These are phyloP conservation scores for Moesziomyces globuligerus DNA, from an alignment of 1,284 basidiomycete species.

Conservation along the genomic window DNA sequence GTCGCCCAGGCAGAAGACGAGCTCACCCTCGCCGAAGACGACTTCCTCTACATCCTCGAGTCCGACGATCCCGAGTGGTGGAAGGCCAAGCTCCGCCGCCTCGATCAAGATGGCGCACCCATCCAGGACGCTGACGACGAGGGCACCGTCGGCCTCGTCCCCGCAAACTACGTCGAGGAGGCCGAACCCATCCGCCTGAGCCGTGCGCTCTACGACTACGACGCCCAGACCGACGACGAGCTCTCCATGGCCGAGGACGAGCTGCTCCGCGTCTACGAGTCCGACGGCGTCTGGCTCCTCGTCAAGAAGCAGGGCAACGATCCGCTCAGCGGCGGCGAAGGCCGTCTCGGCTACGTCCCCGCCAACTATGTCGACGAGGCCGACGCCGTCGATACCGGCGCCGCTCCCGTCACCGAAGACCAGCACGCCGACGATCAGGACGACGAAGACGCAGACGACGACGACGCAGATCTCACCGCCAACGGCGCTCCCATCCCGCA, in stretches of 20 bases:
- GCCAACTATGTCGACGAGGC: slow-evolving; percentile 66
- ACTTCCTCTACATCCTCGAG: slow-evolving; percentile 64
- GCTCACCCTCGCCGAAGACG: slow-evolving; percentile 63
- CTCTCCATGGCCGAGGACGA: slow-evolving; percentile 62
- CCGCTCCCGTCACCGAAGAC: slow-evolving; percentile 42
- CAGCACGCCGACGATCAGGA: slow-evolving; percentile 40
- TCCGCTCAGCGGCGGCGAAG: slow-evolving; percentile 49
- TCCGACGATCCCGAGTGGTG: slow-evolving; percentile 65
- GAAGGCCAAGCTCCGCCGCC: slow-evolving; percentile 59
- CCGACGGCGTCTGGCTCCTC: slow-evolving; percentile 62
- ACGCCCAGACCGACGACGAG: slow-evolving; percentile 64
- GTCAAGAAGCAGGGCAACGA: slow-evolving; percentile 62
- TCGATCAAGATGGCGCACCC: slow-evolving; percentile 38
- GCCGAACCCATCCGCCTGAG: slow-evolving; percentile 61
- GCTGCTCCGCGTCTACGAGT: slow-evolving; percentile 60
- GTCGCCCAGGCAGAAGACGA: slow-evolving; percentile 65
- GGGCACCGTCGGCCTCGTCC: slow-evolving; percentile 59
- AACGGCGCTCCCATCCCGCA: slow-evolving; percentile 42
- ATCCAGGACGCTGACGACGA: slow-evolving; percentile 40
- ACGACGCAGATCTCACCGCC: slow-evolving; percentile 27
- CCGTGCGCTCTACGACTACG: slow-evolving; percentile 64
- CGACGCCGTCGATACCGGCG: slow-evolving; percentile 53
- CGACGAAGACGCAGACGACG: slow-evolving; percentile 49
- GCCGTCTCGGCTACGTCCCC: slow-evolving; percentile 60
- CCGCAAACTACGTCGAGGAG: slow-evolving; percentile 66